Base-by-base conservation (phyloP, 208 protist species). In the Acanthamoeba lenticulata region DNA sequence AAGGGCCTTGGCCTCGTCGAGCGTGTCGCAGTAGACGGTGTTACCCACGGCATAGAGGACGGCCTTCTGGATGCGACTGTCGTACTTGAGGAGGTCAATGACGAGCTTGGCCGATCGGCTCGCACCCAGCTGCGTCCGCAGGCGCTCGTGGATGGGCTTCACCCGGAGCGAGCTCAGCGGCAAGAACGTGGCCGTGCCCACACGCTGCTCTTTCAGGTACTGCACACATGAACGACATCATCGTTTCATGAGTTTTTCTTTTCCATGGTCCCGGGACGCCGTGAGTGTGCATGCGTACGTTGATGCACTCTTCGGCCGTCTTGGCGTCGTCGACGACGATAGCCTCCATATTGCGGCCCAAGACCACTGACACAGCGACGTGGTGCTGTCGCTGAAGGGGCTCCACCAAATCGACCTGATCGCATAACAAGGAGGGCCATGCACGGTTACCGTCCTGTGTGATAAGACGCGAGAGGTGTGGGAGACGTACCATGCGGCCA, bases 321-420 rank as follows among this genome's bases (percentile, higher is more conserved):
- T 98, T 96, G 32, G 98, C 97, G 17, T 96, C 98, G 72, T 99
- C 99, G 11, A 99, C 98, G 21, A 99, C 98, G 86, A 99, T 97
- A 0, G 99, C 98, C 72, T 99, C 98, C 55, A 99, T 97, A 62
- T 99, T 98, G 57, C 98, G 98, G 42, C 99, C 99, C 85, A 99
- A 96, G 1, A 98, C 98, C 32, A 99, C 98, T 15, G 98, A 98
- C 2, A 99, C 96, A 3, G 99, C 99, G 69, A 98, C 96, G 52
- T 98, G 94, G 96, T 99, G 99, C 65, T 97, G 97, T 7, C 98
- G 96, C 69, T 99, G 97, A 32, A 96, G 97, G 29, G 99, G 97
- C 45, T 96, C 98, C 96, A 98, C 99, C 15, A 99, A 95, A 95
- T 99, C 99, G 36, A 98, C 95, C 38, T 99, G 49, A 34, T 97